Base-by-base conservation (phyloP, 768 basidiomycete species). In the Podaxis sp. region DNA sequence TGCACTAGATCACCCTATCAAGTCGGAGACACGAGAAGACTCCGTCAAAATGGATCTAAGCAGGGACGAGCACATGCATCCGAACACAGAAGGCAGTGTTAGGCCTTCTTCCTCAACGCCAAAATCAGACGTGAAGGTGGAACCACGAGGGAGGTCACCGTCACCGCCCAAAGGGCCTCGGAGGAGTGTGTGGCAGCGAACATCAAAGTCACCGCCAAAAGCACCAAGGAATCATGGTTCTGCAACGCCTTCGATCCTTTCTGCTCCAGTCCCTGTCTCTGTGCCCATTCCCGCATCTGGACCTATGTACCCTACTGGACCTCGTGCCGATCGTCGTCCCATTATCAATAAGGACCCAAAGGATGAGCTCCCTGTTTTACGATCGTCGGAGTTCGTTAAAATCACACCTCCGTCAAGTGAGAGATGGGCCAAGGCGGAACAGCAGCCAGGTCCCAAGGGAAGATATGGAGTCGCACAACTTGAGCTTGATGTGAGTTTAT, bases 91-190 rank as follows among this genome's bases (percentile, higher is more conserved):
- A 25, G 18, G 16, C 18, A 50, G 21, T 23, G 47, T 18, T 11
- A 27, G 23, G n/a, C 46, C 28, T 10, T 13, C 37, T 42, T 51
- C 50, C 18, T 50, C 23, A 21, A 48, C 57, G 5, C 57, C 57
- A 27, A 59, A 59, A 52, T 40, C 38, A 27, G 48, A 50, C 14
- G 36, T 36, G 27, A 57, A 21, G 28, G 7, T 23, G 10, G 55
- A 57, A 35, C 14, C 44, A 35, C 57, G 59, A 23, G 59, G 59
- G 14, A 60, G 59, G 28, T 60, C 59, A 36, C 59, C 50, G 23
- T 60, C 59, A 11, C 59, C 59, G 10, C 59, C 59, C 28, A 60
- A 60, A 52, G 59, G 59, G 9, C 59, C 59, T 14, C 59, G 59
- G 6, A 51, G 23, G 9, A 52, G 23, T 23, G 38, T 52, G 23